Evolutionary conservation across 2,329 filamentous ascomycete species (phyloP).

Genomic region (Rutstroemia sp.): DNA sequence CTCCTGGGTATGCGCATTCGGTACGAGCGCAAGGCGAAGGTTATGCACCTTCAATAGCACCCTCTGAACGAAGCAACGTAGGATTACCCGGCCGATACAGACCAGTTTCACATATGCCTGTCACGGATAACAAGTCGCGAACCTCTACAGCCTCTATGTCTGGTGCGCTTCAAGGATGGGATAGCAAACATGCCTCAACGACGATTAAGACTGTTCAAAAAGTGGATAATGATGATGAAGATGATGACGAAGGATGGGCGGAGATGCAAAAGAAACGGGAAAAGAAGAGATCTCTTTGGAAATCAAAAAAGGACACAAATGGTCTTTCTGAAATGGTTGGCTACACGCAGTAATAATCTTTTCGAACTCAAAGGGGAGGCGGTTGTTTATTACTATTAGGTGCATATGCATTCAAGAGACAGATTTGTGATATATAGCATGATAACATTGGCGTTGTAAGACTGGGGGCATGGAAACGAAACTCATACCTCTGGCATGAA

Average conservation of each 20-base stretch:
- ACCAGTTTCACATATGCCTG: slow-evolving; percentile 65
- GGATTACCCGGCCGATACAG: slow-evolving; percentile 86
- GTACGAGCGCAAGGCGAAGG: slow-evolving; percentile 41
- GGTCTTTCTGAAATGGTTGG: slow-evolving; percentile 28
- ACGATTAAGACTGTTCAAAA: slow-evolving; percentile 35
- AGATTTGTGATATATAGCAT: slow-evolving; percentile 11
- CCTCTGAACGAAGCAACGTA: slow-evolving; percentile 90
- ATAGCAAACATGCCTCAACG: slow-evolving; percentile 33
- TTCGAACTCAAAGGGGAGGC: slow-evolving; percentile 4
- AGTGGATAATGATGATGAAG: slow-evolving; percentile 42
- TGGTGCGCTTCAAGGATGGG: slow-evolving; percentile 25
- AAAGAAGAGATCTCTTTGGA: slow-evolving; percentile 61
- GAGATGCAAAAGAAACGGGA: slow-evolving; percentile 64
- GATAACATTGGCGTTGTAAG: slow-evolving; percentile 11
- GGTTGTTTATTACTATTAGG: slow-evolving; percentile 1
- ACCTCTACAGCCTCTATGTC: slow-evolving; percentile 24
- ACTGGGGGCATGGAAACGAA: slow-evolving; percentile 10
- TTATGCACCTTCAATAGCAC: slow-evolving; percentile 88
- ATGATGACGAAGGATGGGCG: slow-evolving; percentile 63
- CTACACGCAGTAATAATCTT: slow-evolving; percentile 17
- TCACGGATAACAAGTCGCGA: slow-evolving; percentile 28
- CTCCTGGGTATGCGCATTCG: slow-evolving; percentile 38
- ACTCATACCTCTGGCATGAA: slow-evolving; percentile 6
- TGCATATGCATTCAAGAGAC: slow-evolving; percentile 10
- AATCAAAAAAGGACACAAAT: slow-evolving; percentile 44